Evolutionary conservation across 225 moss, liverwort and hornwort species (phyloP).

Genomic region (Rhytidiadelphus loreus): DNA sequence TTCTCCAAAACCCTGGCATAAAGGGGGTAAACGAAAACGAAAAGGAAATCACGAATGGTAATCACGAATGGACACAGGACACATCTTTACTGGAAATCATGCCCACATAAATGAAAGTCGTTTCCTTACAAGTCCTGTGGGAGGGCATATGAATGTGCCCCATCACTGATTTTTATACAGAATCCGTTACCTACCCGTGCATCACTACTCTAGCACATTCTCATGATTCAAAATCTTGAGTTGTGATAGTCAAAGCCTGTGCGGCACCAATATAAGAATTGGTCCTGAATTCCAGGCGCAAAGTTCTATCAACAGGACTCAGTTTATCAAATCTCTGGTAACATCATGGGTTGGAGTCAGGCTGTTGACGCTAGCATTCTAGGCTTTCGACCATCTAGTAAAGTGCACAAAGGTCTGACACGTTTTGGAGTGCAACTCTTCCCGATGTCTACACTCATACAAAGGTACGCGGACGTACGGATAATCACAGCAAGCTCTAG

Average conservation of each 20-base stretch:
- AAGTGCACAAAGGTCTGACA: not conserved
- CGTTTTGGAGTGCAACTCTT: not conserved
- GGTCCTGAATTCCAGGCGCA: not conserved
- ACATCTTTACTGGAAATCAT: not conserved
- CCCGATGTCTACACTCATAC: not conserved
- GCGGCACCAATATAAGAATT: not conserved
- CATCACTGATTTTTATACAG: constrained; percentile 2
- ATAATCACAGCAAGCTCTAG: constrained; percentile 10
- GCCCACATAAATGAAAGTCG: not conserved
- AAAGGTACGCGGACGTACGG: not conserved
- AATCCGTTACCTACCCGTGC: not conserved
- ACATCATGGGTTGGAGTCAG: not conserved
- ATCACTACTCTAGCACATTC: not conserved
- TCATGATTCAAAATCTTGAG: not conserved
- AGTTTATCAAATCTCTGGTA: not conserved
- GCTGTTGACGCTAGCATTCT: not conserved
- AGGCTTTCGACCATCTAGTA: not conserved
- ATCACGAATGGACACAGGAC: not conserved
- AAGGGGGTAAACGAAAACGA: not conserved
- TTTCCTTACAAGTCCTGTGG: constrained; percentile 2
- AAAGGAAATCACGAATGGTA: not conserved
- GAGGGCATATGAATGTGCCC: not conserved
- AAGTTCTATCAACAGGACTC: not conserved
- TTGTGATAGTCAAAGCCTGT: not conserved
- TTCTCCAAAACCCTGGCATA: not conserved